These are phyloP conservation scores for Corrigiola litoralis DNA, from an alignment of 179 eudicot genomes.

Conservation along the genomic window DNA sequence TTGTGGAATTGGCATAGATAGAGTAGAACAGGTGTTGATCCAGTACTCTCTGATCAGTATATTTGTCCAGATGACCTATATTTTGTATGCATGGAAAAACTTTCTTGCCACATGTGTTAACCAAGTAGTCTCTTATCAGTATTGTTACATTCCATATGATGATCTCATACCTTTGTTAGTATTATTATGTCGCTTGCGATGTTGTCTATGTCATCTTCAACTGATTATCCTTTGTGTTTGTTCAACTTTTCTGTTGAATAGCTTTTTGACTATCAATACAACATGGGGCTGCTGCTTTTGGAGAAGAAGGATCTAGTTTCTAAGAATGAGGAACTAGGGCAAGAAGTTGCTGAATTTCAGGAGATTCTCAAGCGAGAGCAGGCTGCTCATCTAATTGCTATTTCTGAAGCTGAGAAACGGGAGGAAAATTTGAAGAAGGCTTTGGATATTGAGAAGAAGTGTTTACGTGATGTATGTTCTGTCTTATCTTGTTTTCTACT, in stretches of 20 bases:
- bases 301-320: constrained; percentile 61
- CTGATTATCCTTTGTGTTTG: neutral
- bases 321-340: constrained; percentile 51
- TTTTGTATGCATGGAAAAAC: neutral
- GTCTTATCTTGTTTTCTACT: neutral
- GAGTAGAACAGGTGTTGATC: too few relatives aligned
- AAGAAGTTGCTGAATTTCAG: constrained; percentile 54
- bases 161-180: neutral
- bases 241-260: constrained; percentile 23
- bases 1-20: neutral
- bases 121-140: neutral
- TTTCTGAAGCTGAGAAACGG: constrained; percentile 73
- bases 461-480: constrained; percentile 57
- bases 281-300: constrained; percentile 86
- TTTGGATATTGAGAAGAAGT: constrained; percentile 56
- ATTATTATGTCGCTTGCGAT: neutral
- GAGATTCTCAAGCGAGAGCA: constrained; percentile 79
- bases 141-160: neutral
- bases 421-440: constrained; percentile 67
- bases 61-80: neutral
- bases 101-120: neutral
- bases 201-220: neutral
- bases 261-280: constrained; percentile 86
- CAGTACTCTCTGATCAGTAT: too few relatives aligned
- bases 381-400: constrained; percentile 60